phyloP scores from a whole-genome alignment of 192 early-diverging fungal genomes.

The Linnemannia zychae region DNA sequence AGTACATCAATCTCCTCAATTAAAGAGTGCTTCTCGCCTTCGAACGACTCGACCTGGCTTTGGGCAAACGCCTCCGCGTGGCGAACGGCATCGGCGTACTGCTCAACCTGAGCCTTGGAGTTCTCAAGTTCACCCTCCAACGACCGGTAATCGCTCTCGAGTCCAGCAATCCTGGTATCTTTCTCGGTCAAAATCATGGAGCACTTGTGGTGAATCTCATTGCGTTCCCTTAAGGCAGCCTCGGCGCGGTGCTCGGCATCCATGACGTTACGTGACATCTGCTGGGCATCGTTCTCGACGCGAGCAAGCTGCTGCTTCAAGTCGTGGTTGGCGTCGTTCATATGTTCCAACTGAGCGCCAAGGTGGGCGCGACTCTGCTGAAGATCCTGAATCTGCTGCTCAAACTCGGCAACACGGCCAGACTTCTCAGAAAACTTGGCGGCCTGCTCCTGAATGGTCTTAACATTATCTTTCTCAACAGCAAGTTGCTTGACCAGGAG shows the following conservation, averaged over 20 bases:
- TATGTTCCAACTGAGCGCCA: constrained; percentile 31
- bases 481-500: constrained; percentile 60
- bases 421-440: constrained; percentile 35
- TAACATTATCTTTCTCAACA: constrained; percentile 54
- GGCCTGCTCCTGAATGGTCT: constrained; percentile 34
- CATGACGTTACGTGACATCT: constrained; percentile 27
- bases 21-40: constrained; percentile 46
- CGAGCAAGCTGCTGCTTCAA: constrained; percentile 42
- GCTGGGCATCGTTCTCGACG: constrained; percentile 32
- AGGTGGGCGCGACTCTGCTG: constrained; percentile 46
- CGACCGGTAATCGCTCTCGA: constrained; percentile 36
- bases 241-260: constrained; percentile 52
- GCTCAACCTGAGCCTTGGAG: constrained; percentile 36
- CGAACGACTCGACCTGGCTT: constrained; percentile 42
- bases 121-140: constrained; percentile 49
- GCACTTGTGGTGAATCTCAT: constrained; percentile 49
- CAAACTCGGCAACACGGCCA: constrained; percentile 18
- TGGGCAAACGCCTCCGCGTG: constrained; percentile 44
- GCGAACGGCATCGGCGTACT: constrained; percentile 34
- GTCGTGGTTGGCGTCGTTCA: constrained; percentile 28
- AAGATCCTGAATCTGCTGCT: constrained; percentile 47
- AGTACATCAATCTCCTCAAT: constrained; percentile 54
- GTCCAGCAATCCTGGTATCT: constrained; percentile 28
- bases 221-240: constrained; percentile 43
- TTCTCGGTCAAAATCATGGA: constrained; percentile 43